Evolutionary conservation across 2,329 filamentous ascomycete species (phyloP).

Genomic region (Trichoderma harzianum): DNA sequence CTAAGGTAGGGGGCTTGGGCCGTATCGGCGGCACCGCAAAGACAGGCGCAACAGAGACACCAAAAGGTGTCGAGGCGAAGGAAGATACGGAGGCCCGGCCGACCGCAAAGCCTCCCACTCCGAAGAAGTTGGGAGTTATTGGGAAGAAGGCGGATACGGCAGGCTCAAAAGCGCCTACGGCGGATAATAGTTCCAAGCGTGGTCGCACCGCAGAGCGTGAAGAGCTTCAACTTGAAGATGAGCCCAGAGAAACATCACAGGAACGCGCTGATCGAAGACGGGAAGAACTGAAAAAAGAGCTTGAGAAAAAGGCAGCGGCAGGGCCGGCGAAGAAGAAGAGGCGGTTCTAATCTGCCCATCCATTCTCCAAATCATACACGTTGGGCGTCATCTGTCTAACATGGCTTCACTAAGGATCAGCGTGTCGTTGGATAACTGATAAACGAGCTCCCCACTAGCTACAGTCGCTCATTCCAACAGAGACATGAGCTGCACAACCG

Average conservation of each 20-base stretch:
- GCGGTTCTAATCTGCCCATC: conserved; percentile 41
- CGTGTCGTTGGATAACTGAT: not conserved
- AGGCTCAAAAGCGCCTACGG: not conserved
- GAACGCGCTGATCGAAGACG: conserved; percentile 49
- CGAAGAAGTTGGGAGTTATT: conserved; percentile 35
- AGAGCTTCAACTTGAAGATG: conserved; percentile 28
- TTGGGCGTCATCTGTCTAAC: not conserved
- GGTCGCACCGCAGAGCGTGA: conserved; percentile 14
- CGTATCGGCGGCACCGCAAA: conserved; percentile 39
- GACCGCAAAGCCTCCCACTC: conserved; percentile 11
- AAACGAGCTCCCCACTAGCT: not conserved
- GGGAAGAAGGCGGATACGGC: conserved; percentile 28
- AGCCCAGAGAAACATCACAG: conserved; percentile 41
- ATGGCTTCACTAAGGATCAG: not conserved
- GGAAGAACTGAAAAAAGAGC: conserved; percentile 49
- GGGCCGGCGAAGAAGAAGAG: conserved; percentile 56
- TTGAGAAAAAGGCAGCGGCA: conserved; percentile 47
- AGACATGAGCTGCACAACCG: not conserved
- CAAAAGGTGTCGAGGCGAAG: conserved; percentile 7
- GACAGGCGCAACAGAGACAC: conserved; percentile 16
- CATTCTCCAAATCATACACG: not conserved
- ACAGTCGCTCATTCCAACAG: not conserved
- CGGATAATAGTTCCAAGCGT: not conserved
- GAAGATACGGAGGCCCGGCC: conserved; percentile 15
- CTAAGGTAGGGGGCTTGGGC: conserved; percentile 37